phyloP scores from a whole-genome alignment of 148 eudicot genomes.

The Beta vulgaris region DNA sequence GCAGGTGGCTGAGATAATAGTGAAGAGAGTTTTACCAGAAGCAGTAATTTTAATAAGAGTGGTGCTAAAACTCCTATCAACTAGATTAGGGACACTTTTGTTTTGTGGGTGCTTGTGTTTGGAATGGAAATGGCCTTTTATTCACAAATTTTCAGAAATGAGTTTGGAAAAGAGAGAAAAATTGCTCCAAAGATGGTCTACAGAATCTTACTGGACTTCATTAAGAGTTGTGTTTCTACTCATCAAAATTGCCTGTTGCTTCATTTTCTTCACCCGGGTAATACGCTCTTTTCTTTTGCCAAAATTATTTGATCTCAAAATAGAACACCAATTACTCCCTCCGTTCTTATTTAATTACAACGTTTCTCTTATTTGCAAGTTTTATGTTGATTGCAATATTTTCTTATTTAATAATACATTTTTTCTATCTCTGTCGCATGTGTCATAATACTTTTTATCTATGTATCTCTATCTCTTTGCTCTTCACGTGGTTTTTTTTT shows the following conservation, averaged over 20 bases:
- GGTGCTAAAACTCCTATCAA: constrained; percentile 50
- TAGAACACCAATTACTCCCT: too few relatives aligned
- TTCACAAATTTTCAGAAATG: constrained; percentile 50
- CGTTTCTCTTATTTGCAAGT: too few relatives aligned
- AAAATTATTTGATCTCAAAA: too few relatives aligned
- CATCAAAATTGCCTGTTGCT: constrained; percentile 41
- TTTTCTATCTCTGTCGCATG: too few relatives aligned
- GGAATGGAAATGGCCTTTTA: constrained; percentile 57
- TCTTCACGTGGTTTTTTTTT: too few relatives aligned
- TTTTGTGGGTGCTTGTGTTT: constrained; percentile 59
- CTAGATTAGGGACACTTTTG: constrained; percentile 61
- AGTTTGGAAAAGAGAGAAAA: constrained; percentile 50
- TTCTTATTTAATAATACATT: too few relatives aligned
- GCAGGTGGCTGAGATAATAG: constrained; percentile 55
- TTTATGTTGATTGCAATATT: too few relatives aligned
- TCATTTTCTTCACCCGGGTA: constrained; percentile 48
- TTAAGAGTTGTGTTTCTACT: constrained; percentile 41
- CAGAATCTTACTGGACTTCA: constrained; percentile 31
- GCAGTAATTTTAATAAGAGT: constrained; percentile 34
- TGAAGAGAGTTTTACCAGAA: constrained; percentile 39
- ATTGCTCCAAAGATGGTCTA: constrained; percentile 67
- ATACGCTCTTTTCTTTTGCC: neutral
- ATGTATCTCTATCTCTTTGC: too few relatives aligned
- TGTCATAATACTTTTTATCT: too few relatives aligned
- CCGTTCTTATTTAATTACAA: too few relatives aligned